Percentiles rank a stretch among this genome's conserved stretches.
Evolutionary conservation across 257 asterid species (phyloP).

Genomic region (Petunia secreta): DNA sequence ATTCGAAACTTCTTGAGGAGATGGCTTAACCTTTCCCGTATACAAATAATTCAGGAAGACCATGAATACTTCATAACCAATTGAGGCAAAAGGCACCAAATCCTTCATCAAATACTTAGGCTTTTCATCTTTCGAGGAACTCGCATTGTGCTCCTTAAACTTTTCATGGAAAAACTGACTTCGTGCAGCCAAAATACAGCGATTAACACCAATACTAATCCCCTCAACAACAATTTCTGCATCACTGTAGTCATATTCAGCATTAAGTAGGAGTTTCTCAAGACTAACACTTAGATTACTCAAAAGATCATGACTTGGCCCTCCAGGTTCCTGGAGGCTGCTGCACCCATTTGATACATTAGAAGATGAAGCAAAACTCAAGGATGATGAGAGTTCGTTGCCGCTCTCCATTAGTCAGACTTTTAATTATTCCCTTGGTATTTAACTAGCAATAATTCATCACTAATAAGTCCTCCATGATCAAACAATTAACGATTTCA

Average conservation of each 20-base stretch:
- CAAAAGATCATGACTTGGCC: constrained; percentile 54
- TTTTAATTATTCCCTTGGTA: neutral
- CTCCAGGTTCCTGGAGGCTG: constrained; percentile 48
- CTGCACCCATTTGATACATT: constrained; percentile 61
- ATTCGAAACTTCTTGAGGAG: constrained; percentile 72
- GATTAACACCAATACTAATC: constrained; percentile 56
- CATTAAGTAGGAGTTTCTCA: constrained; percentile 59
- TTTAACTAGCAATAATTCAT: constrained; percentile 16
- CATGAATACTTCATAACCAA: constrained; percentile 63
- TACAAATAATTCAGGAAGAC: constrained; percentile 59
- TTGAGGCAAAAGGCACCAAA: constrained; percentile 52
- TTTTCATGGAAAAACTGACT: constrained; percentile 49
- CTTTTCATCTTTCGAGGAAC: constrained; percentile 48
- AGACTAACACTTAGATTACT: constrained; percentile 58
- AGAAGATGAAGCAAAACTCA: constrained; percentile 66
- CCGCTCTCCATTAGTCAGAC: constrained; percentile 59
- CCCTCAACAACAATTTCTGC: constrained; percentile 80
- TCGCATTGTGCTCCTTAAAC: constrained; percentile 40
- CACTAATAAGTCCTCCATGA: neutral
- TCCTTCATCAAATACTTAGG: constrained; percentile 59
- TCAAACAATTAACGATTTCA: neutral
- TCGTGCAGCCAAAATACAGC: constrained; percentile 82
- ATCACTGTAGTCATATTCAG: constrained; percentile 69
- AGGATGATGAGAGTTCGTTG: constrained; percentile 56
- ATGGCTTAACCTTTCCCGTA: constrained; percentile 66